Percentiles rank a stretch among this genome's conserved stretches.
Evolutionary conservation across 176 grass and related monocot genomes (phyloP).

Genomic region (Avena atlantica): DNA sequence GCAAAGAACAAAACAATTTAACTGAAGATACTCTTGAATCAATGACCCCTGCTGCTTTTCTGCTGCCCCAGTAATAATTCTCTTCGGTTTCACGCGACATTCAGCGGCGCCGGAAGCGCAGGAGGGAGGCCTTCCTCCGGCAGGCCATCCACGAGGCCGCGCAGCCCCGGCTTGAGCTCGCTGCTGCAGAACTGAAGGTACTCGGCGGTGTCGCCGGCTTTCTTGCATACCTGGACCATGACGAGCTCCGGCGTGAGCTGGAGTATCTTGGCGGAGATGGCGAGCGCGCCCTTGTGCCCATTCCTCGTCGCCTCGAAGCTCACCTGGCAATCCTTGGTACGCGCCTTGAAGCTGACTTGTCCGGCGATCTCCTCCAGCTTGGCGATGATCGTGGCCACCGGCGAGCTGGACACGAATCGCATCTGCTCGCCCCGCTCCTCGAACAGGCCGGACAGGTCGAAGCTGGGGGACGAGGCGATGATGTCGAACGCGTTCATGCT

Average conservation of each 20-base stretch:
- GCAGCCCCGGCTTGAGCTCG: constrained; percentile 59
- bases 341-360: constrained; percentile 52
- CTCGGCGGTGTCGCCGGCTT: constrained; percentile 55
- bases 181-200: constrained; percentile 60
- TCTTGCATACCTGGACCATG: constrained; percentile 67
- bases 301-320: constrained; percentile 52
- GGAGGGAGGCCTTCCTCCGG: not conserved
- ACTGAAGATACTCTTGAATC: not conserved
- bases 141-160: constrained; percentile 39
- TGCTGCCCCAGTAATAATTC: not conserved
- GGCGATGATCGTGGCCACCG: constrained; percentile 53
- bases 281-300: constrained; percentile 58
- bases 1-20: not conserved
- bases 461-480: constrained; percentile 61
- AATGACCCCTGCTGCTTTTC: too few species aligned
- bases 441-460: constrained; percentile 70
- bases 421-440: constrained; percentile 66
- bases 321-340: constrained; percentile 59
- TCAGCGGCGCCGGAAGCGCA: not conserved
- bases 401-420: constrained; percentile 50
- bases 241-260: constrained; percentile 66
- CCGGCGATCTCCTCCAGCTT: constrained; percentile 67
- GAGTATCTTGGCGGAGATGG: constrained; percentile 55
- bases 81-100: not conserved
- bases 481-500: constrained; percentile 80